These are phyloP conservation scores for Citrus medica DNA, from an alignment of 345 rosid species.

Conservation along the genomic window DNA sequence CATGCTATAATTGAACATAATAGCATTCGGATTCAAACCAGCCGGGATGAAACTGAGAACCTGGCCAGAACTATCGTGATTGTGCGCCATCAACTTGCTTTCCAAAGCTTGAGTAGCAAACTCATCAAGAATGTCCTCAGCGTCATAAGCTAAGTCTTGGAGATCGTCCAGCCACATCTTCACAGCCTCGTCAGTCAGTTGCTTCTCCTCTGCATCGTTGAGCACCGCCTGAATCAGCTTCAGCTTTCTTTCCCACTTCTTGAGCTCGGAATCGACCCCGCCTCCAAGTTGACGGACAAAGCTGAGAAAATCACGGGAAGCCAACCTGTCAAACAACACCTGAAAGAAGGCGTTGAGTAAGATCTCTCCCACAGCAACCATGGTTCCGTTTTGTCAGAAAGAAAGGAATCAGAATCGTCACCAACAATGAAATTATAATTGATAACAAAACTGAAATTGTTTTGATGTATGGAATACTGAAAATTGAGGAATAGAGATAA, in stretches of 20 bases:
- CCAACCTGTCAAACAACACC: neutral
- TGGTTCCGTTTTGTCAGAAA: neutral
- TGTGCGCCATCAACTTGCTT: too few species aligned
- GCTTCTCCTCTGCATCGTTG: neutral
- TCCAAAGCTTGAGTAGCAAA: too few species aligned
- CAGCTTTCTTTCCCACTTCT: neutral
- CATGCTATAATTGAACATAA: neutral
- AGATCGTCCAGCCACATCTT: neutral
- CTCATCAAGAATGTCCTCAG: neutral
- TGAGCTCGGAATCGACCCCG: neutral
- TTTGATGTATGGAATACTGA: too few species aligned
- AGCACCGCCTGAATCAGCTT: neutral
- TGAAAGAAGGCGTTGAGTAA: neutral
- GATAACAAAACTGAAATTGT: too few species aligned
- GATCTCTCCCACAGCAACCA: neutral
- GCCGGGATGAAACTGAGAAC: too few species aligned
- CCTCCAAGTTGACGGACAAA: neutral
- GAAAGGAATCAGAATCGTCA: too few species aligned
- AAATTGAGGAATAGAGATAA: too few species aligned
- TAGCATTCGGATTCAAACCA: neutral
- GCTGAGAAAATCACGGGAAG: neutral
- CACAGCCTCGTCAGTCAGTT: neutral
- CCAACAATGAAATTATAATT: too few species aligned
- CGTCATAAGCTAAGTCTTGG: conserved; percentile 1
- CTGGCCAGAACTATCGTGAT: too few species aligned